Evolutionary conservation across 192 early-diverging fungal genomes (phyloP).

Genomic region (Helicostylum pulchrum): DNA sequence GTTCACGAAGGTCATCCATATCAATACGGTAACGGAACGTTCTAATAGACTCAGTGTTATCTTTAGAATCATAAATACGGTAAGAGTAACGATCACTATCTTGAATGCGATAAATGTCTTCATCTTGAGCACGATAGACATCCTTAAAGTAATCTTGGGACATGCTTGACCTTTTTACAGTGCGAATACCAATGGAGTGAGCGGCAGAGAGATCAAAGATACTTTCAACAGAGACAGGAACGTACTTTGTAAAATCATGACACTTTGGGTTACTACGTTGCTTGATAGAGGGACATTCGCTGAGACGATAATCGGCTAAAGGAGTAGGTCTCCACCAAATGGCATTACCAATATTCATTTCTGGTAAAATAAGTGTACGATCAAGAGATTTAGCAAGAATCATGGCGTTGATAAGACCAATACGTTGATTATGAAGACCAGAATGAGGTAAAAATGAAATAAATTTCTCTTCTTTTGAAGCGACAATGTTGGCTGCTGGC

Average conservation of each 20-base stretch:
- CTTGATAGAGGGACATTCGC: slow-evolving; percentile 15
- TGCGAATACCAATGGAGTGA: slow-evolving; percentile 15
- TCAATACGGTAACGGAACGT: slow-evolving; percentile 28
- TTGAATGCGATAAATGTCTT: slow-evolving; percentile 38
- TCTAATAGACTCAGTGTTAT: slow-evolving; percentile 18
- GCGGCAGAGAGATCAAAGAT: slow-evolving; percentile 32
- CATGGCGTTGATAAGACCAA: slow-evolving; percentile 48
- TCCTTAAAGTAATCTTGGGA: slow-evolving; percentile 39
- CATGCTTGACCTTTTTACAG: slow-evolving; percentile 25
- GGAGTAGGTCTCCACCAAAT: slow-evolving; percentile 23
- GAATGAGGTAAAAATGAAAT: slow-evolving; percentile 52
- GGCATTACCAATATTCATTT: slow-evolving; percentile 30
- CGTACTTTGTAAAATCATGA: slow-evolving; percentile 23
- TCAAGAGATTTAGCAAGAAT: slow-evolving; percentile 44
- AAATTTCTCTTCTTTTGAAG: slow-evolving; percentile 30
- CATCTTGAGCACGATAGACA: slow-evolving; percentile 26
- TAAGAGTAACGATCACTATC: slow-evolving; percentile 42
- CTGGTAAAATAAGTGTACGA: slow-evolving; percentile 52
- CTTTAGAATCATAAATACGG: slow-evolving; percentile 41
- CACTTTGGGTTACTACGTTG: slow-evolving; percentile 15
- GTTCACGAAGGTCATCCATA: slow-evolving; percentile 35
- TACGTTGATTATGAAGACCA: slow-evolving; percentile 54
- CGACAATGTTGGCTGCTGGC: neutral
- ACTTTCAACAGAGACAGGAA: slow-evolving; percentile 16
- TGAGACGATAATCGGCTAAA: slow-evolving; percentile 4